Conservation (phyloP, 2,329 filamentous ascomycete genomes). For the Aquanectria penicillioides region DNA sequence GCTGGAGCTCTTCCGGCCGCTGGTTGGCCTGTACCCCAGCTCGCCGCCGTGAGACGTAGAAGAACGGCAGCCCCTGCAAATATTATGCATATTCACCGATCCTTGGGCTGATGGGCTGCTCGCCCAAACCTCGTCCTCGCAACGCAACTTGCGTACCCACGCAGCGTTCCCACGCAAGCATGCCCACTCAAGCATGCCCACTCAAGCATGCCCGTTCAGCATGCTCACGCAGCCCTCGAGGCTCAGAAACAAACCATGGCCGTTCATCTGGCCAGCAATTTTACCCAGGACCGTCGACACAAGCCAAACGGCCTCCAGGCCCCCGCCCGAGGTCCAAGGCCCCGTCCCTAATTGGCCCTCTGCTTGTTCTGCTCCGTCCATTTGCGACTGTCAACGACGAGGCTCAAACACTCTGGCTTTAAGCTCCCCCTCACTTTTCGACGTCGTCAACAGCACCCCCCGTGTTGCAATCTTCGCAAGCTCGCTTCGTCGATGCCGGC, state of each 20-base stretch:
- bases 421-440: neutral
- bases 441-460: no score
- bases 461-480: no score
- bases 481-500: no score
- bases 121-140: neutral
- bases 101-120: neutral
- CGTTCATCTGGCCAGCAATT: slow-evolving; percentile 9
- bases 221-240: no score
- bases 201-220: no score
- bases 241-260: slow-evolving; percentile 2
- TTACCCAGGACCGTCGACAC: slow-evolving; percentile 18
- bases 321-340: no score
- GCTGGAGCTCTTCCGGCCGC: neutral
- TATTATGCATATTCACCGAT: slow-evolving; percentile 23
- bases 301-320: slow-evolving; percentile 16
- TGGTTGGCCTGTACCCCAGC: slow-evolving; percentile 7
- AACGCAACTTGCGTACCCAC: no score
- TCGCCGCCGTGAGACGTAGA: slow-evolving; percentile 19
- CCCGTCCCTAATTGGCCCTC: slow-evolving; percentile 4
- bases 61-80: slow-evolving; percentile 22
- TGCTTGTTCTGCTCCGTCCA: slow-evolving; percentile 1
- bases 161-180: no score
- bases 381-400: slow-evolving; percentile 12
- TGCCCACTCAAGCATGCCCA: neutral
- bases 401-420: slow-evolving; percentile 16